Conservation (phyloP, 495 filamentous ascomycete species). For the Penicillium lividum region DNA sequence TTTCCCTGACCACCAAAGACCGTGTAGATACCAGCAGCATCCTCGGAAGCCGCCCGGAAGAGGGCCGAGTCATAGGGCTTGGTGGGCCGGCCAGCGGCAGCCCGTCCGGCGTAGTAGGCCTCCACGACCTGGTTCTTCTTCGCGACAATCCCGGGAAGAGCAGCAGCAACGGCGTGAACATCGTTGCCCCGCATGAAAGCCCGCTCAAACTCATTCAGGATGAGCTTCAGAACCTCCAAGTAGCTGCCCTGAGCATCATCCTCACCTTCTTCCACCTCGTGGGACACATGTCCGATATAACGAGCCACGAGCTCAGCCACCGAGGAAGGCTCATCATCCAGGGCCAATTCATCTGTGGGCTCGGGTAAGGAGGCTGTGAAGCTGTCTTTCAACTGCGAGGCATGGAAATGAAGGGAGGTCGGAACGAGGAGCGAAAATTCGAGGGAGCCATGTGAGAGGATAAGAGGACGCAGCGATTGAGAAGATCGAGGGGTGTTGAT, state of each 20-base stretch:
- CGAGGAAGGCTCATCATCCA: constrained; percentile 97
- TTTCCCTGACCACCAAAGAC: constrained; percentile 99
- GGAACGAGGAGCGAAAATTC: constrained; percentile 94
- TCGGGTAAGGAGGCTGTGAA: constrained; percentile 82
- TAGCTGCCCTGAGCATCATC: constrained; percentile 83
- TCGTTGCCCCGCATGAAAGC: constrained; percentile 94
- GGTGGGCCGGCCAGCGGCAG: constrained; percentile 76
- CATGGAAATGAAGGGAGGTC: constrained; percentile 92
- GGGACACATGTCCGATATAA: constrained; percentile 84
- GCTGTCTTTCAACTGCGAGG: constrained; percentile 83
- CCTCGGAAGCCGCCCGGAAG: constrained; percentile 81
- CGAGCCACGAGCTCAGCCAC: constrained; percentile 85
- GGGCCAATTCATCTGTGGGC: constrained; percentile 93
- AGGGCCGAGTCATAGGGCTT: constrained; percentile 91
- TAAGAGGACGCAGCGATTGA: constrained; percentile 84
- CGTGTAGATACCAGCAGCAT: constrained; percentile 75
- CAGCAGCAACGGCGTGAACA: constrained; percentile 84
- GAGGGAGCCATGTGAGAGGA: constrained; percentile 87
- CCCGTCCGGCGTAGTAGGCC: constrained; percentile 87
- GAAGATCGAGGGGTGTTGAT: constrained; percentile 94
- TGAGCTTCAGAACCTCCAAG: constrained; percentile 82
- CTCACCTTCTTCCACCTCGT: constrained; percentile 86
- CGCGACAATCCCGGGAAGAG: constrained; percentile 78
- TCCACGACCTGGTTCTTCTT: constrained; percentile 88
- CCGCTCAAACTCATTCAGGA: constrained; percentile 92